phyloP scores from a whole-genome alignment of 441 rosid genomes.

The Arabidopsis hybrid region DNA sequence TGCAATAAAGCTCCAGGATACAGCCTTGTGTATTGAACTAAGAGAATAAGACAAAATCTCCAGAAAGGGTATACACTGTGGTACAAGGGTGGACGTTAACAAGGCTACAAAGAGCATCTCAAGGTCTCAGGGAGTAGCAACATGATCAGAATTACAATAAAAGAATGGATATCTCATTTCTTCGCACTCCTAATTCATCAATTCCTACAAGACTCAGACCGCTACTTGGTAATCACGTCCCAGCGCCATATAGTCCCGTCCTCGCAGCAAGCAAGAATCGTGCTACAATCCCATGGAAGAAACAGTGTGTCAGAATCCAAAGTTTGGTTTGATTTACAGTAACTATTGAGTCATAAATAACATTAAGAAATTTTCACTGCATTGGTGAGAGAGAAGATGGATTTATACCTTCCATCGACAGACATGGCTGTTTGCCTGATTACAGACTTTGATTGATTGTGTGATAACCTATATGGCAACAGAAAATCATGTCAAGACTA shows the following conservation, averaged over 20 bases:
- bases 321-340: conserved; percentile 19
- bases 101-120: conserved; percentile 17
- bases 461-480: conserved; percentile 66
- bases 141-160: conserved; percentile 11
- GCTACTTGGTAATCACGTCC: conserved; percentile 59
- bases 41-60: conserved; percentile 20
- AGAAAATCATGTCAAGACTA: conserved; percentile 34
- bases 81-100: conserved; percentile 15
- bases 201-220: conserved; percentile 26
- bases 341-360: not conserved
- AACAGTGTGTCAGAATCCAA: conserved; percentile 10
- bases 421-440: conserved; percentile 98
- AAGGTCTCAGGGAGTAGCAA: conserved; percentile 24
- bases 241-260: conserved; percentile 99
- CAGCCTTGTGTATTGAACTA: conserved; percentile 56
- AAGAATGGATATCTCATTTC: conserved; percentile 15
- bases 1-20: conserved; percentile 61
- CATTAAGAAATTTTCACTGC: not conserved
- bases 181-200: conserved; percentile 6
- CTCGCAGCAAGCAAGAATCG: conserved; percentile 91
- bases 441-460: conserved; percentile 75
- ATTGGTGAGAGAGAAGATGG: conserved; percentile 16
- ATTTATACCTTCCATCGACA: conserved; percentile 81
- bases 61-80: not conserved
- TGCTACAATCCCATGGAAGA: conserved; percentile 58